Evolutionary conservation across 768 basidiomycete genomes (phyloP), one percentile per base, ranked within the genome.

Genomic region (Lactifluus hygrophoroides): DNA sequence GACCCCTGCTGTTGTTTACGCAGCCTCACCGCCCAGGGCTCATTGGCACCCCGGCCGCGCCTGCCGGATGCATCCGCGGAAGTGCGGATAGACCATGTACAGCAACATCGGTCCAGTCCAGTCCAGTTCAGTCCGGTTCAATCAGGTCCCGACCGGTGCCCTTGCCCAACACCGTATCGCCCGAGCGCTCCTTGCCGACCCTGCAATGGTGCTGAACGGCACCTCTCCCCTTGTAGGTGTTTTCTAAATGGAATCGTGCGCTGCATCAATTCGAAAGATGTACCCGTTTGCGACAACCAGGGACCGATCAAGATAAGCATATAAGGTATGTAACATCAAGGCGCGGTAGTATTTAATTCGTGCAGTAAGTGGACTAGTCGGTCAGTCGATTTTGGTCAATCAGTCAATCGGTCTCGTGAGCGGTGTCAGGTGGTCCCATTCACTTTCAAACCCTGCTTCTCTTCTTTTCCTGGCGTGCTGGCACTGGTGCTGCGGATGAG

Each of bases 401-500:
- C 40, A 40, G 52, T 43, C 46, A 19, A 19, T 25, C 53, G n/a
- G 54, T 56, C 54, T 56, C 51, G 54, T 46, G 59, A 50, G 42
- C 43, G 38, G 50, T 13, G 57, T 58, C 60, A 58, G 45, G 57
- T 54, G 60, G 57, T 23, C 32, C 23, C 14, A 54, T 52, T 44
- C 45, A 63, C 76, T 76, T 58, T 76, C n/a, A 73, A 27, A 70
- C 64, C 60, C 67, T 71, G 61, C 72, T 71, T 60, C 75, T 68
- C 69, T 82, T 81, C 55, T 72, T 75, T 37, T 74, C 67, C 45
- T 66, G 64, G 72, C 70, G 68, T 35, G 59, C 49, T 37, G 54
- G 43, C 35, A 45, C 28, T 13, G 48, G 48, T 28, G 17, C 54
- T 38, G 49, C 40, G 27, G 59, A 25, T 10, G 48, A 40, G 48